phyloP scores from a whole-genome alignment of 1,284 basidiomycete species.

The Hymenochaete sp. region DNA sequence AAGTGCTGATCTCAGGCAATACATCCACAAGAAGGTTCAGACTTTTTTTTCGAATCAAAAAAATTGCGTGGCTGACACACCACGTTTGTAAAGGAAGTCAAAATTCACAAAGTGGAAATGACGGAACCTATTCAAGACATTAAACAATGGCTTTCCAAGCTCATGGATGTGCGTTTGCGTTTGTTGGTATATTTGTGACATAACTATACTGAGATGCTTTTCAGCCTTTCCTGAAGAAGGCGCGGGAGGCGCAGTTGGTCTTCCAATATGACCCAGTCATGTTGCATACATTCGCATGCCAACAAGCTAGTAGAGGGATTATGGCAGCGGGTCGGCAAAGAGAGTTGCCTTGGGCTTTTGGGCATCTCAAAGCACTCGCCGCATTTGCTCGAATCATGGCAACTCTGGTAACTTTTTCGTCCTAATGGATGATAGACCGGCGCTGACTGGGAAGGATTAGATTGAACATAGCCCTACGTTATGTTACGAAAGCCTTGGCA shows the following conservation, averaged over 20 bases:
- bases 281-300: constrained; percentile 50
- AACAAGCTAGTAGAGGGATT: constrained; percentile 32
- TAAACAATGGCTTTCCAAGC: constrained; percentile 46
- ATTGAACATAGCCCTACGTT: constrained; percentile 75
- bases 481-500: constrained; percentile 59
- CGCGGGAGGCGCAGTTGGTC: constrained; percentile 24
- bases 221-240: constrained; percentile 24
- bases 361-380: constrained; percentile 37
- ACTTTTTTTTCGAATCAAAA: background rate
- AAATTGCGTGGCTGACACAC: constrained; percentile 1
- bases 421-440: too few relatives aligned
- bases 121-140: constrained; percentile 48
- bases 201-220: background rate
- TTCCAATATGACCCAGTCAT: constrained; percentile 32
- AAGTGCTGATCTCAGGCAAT: constrained; percentile 80
- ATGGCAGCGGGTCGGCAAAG: constrained; percentile 22
- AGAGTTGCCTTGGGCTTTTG: constrained; percentile 35
- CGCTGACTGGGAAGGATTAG: too few relatives aligned
- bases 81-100: constrained; percentile 38
- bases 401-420: constrained; percentile 52
- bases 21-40: constrained; percentile 80
- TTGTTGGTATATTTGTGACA: background rate
- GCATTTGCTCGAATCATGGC: constrained; percentile 71
- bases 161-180: constrained; percentile 58
- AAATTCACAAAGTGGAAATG: constrained; percentile 69